These are phyloP conservation scores for Spizellomyces sp. DNA, from an alignment of 192 early-diverging fungal species.

Conservation along the genomic window DNA sequence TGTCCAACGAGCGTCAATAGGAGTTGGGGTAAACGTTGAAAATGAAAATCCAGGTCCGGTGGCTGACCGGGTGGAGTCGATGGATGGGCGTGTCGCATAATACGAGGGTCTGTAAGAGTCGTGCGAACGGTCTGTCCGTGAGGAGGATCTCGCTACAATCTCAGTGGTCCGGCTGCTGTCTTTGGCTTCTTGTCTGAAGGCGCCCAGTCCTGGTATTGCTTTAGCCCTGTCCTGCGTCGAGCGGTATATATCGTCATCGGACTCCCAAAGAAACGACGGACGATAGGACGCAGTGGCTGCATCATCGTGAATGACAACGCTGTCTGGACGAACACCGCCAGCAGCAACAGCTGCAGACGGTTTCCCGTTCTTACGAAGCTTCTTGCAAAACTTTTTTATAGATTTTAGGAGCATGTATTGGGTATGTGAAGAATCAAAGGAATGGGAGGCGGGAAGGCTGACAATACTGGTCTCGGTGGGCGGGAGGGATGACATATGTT, in stretches of 20 bases:
- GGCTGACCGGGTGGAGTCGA: no score
- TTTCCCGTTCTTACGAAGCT: not conserved
- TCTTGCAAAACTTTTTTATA: conserved; percentile 4
- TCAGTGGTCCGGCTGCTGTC: not conserved
- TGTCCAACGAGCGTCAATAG: not conserved
- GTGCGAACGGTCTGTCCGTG: not conserved
- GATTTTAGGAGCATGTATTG: conserved; percentile 1
- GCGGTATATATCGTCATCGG: not conserved
- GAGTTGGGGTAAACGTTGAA: not conserved
- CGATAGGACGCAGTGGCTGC: not conserved
- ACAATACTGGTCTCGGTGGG: no score
- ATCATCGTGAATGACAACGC: conserved; percentile 11
- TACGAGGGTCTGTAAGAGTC: no score
- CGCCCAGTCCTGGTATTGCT: not conserved
- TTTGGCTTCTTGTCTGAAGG: not conserved
- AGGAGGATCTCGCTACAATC: not conserved
- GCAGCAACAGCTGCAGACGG: not conserved
- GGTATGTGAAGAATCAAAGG: no score
- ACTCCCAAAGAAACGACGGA: not conserved
- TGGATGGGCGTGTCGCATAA: no score
- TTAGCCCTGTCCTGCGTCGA: not conserved
- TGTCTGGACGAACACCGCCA: not conserved
- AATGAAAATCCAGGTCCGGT: no score
- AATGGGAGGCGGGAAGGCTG: no score
- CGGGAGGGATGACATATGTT: no score